Base-by-base conservation (phyloP, 2,329 filamentous ascomycete species). In the Xylariaceae sp. region DNA sequence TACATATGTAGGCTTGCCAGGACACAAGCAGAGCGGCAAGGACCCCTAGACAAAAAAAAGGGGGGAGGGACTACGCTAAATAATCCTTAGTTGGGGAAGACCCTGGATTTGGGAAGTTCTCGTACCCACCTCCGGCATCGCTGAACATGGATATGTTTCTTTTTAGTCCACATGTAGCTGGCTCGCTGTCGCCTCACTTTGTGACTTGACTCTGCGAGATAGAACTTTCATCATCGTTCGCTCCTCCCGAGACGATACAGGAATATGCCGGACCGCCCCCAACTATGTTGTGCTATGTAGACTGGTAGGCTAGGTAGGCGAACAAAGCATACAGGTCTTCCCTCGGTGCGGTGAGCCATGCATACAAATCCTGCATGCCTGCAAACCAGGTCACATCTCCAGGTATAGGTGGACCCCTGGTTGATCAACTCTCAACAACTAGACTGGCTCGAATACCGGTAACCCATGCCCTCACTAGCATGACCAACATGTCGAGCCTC, bases 161-260 rank as follows among this genome's bases (percentile, higher is more conserved):
- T 34, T 28, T 46, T 54, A n/a, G n/a, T n/a, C n/a, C n/a, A n/a
- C n/a, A n/a, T n/a, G n/a, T n/a, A n/a, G n/a, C n/a, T n/a, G n/a
- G n/a, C n/a, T n/a, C n/a, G n/a, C n/a, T 49, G 53, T 31, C 40
- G 58, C 58, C 58, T 60, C 58, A 54, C 49, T 53, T 36, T 56
- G 24, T n/a, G n/a, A n/a, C n/a, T 7, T 40, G 7, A 12, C 23
- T 29, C 24, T 40, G 24, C 3, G 21, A 21, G 2, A 6, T n/a
- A n/a, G 16, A 34, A 46, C 16, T 16, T 16, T 34, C 44, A 23
- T 14, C 12, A 17, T 28, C 1, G 24, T 24, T 60, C 28, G 43
- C 53, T 40, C 6, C 40, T 23, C 3, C 31, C 33, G 37, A 56
- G 19, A 34, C 6, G 17, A 40, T 14, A 40, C n/a, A 5, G 24